Base-by-base conservation (phyloP, 768 basidiomycete species). In the Lentinula aciculospora region DNA sequence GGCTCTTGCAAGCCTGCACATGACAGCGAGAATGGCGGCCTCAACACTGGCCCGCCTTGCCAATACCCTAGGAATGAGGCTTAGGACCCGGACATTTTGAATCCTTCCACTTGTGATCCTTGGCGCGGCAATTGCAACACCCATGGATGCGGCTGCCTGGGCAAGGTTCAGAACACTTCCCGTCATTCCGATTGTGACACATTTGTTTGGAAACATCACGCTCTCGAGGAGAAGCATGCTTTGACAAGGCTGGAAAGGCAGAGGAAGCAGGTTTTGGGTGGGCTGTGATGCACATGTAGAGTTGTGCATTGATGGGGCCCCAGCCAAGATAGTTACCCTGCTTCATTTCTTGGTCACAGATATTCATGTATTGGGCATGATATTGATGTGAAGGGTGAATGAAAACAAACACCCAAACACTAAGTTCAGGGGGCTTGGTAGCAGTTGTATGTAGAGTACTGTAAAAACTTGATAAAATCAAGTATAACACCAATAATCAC, bases 31-130 rank as follows among this genome's bases (percentile, higher is more conserved):
- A 56, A 25, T 32, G 46, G 28, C 53, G 53, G 61, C 48, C 46
- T 46, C 57, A 32, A 37, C 58, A 54, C 48, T 56, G 61, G 56
- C 61, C 60, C 61, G 47, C 61, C 58, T 58, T 60, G 61, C 61
- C 59, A 21, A 55, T n/a, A 19, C 25, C 58, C 58, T 59, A 61
- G 25, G 54, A 15, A 45, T 53, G 53, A 44, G 40, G 42, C 3
- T 36, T 13, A 32, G 50, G 44, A 34, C 46, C 57, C 9, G 54
- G 5, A 39, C 48, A 44, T 32, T 19, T 7, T 27, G 51, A 42
- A 45, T 61, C 51, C 8, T 40, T 39, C 19, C 31, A 21, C 34
- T 6, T 32, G 34, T 57, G 56, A 4, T 57, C 46, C 34, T 36
- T 48, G 37, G 48, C 45, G 10, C 49, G 32, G 46, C 62, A 63